These are phyloP conservation scores for Lachancea meyersii DNA, from an alignment of 805 yeast genomes.

Conservation along the genomic window DNA sequence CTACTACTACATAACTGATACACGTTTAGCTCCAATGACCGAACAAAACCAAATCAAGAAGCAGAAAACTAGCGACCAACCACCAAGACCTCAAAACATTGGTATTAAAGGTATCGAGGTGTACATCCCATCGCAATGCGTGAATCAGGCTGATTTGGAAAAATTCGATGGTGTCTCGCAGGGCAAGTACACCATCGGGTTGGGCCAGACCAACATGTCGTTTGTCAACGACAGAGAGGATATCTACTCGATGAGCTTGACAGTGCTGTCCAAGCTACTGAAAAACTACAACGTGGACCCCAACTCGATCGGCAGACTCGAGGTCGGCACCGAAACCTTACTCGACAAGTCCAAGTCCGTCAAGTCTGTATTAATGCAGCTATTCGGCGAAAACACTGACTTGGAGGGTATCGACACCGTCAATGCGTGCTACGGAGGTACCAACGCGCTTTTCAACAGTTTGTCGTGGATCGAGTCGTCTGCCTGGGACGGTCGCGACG, in stretches of 20 bases:
- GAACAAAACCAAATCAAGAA: slow-evolving; percentile 23
- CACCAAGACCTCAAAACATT: slow-evolving; percentile 62
- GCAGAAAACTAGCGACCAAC: slow-evolving; percentile 25
- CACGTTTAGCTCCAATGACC: no score
- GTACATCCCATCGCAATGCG: slow-evolving; percentile 76
- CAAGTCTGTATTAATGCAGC: slow-evolving; percentile 91
- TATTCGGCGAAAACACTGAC: slow-evolving; percentile 81
- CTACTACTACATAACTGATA: not conserved
- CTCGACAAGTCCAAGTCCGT: slow-evolving; percentile 96
- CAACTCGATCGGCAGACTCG: slow-evolving; percentile 80
- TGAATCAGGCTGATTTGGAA: slow-evolving; percentile 85
- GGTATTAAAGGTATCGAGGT: slow-evolving; percentile 97
- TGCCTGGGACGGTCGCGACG: slow-evolving; percentile 97
- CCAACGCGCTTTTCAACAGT: slow-evolving; percentile 88
- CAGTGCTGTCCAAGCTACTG: slow-evolving; percentile 74
- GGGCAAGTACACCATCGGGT: slow-evolving; percentile 97
- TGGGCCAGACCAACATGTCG: slow-evolving; percentile 97
- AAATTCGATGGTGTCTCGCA: slow-evolving; percentile 75
- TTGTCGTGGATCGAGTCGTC: slow-evolving; percentile 94
- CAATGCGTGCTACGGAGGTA: slow-evolving; percentile 99
- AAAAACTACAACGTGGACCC: slow-evolving; percentile 80
- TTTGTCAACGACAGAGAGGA: slow-evolving; percentile 97
- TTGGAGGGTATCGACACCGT: slow-evolving; percentile 93
- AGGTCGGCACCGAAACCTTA: slow-evolving; percentile 97
- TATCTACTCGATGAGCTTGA: slow-evolving; percentile 87